Evolutionary conservation across 164 flowering plant species (phyloP).

Genomic region (Amborella trichopoda): DNA sequence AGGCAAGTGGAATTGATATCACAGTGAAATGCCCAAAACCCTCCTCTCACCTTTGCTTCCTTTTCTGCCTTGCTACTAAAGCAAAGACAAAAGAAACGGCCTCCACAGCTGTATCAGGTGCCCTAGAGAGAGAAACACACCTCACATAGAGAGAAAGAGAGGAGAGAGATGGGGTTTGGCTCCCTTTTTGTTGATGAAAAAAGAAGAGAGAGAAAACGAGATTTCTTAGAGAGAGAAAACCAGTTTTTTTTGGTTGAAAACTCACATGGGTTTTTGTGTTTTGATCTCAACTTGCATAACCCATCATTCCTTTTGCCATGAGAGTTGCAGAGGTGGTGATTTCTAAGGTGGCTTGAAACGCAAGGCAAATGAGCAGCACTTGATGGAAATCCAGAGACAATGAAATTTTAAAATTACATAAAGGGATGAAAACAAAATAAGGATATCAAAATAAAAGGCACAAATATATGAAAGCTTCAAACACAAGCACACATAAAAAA

Average conservation of each 20-base stretch:
- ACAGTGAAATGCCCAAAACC: no score
- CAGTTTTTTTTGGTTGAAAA: no score
- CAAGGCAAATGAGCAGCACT: constrained; percentile 79
- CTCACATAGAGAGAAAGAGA: background rate
- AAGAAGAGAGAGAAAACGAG: background rate
- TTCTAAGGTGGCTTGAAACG: constrained; percentile 63
- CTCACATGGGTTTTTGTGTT: constrained; percentile 63
- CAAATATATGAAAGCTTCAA: no score
- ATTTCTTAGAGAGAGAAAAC: background rate
- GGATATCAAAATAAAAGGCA: no score
- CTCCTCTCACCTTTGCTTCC: constrained; percentile 16
- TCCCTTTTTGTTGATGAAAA: constrained; percentile 1
- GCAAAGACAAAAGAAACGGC: constrained; percentile 28
- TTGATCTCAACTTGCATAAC: background rate
- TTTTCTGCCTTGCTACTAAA: constrained; percentile 17
- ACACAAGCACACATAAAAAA: no score
- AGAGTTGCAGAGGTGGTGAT: constrained; percentile 37
- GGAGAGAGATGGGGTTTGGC: no score
- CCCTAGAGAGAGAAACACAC: no score
- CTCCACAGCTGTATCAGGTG: constrained; percentile 26
- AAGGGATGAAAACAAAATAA: no score
- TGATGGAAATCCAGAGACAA: constrained; percentile 58
- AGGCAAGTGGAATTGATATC: no score
- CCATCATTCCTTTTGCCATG: constrained; percentile 47
- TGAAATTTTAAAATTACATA: no score